Evolutionary conservation across 768 basidiomycete species (phyloP).

Genomic region (Leccinellum luteum): DNA sequence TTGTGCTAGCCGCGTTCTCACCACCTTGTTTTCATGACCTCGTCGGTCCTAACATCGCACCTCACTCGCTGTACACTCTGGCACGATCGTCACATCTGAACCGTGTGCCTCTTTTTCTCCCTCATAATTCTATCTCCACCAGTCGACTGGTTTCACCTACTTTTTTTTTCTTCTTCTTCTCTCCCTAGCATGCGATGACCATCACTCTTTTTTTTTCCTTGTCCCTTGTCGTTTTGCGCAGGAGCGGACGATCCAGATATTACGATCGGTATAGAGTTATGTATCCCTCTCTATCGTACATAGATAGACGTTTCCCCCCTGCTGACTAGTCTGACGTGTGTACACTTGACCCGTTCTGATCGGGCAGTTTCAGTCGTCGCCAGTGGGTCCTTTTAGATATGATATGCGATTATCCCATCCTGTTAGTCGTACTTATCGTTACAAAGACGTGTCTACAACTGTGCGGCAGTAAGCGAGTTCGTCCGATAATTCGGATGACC

Average conservation of each 20-base stretch:
- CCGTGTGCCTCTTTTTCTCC: background rate
- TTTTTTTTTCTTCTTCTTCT: constrained; percentile 4
- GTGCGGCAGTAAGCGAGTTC: background rate
- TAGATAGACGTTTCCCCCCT: constrained; percentile 6
- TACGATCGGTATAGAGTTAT: constrained; percentile 21
- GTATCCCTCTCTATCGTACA: background rate
- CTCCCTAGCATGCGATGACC: constrained; percentile 1
- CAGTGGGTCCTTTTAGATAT: constrained; percentile 6
- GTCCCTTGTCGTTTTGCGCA: background rate
- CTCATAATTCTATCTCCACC: background rate
- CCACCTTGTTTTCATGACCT: background rate
- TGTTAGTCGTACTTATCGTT: constrained; percentile 15
- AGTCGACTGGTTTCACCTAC: background rate
- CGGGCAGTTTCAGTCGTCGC: background rate
- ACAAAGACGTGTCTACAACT: constrained; percentile 8
- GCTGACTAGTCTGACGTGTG: background rate
- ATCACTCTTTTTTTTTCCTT: background rate
- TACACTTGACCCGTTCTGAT: background rate
- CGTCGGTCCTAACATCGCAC: constrained; percentile 9
- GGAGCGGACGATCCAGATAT: constrained; percentile 11
- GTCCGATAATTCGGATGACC: background rate
- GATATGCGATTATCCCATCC: constrained; percentile 7
- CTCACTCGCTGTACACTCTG: constrained; percentile 17
- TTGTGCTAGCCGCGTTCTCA: background rate
- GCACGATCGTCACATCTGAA: constrained; percentile 10